Base-by-base conservation (phyloP, 129 eudicot species). In the Deinandra increscens region DNA sequence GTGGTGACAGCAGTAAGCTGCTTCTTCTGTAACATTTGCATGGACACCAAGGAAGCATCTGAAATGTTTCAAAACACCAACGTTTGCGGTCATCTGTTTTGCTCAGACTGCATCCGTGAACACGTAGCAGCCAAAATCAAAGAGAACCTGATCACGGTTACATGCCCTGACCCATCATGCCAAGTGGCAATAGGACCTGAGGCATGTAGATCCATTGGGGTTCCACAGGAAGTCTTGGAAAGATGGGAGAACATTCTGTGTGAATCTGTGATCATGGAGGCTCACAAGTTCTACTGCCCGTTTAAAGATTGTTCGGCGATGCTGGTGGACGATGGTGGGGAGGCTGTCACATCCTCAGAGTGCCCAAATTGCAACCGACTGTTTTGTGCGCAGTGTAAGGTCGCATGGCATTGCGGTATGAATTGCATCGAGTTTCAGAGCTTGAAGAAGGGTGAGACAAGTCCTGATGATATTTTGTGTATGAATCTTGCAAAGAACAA, bases 371-470 rank as follows among this genome's bases (percentile, higher is more conserved):
- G 95, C 42, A 34, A 67, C 22, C 66, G 95, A 33, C 23, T 84
- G 54, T 84, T 87, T 41, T 87, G 95, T 12, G 95, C 87, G 0
- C 71, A 50, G 42, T 87, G 89, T 42, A 59, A 64, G 6, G 87
- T 84, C 15, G 65, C 76, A 1, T 87, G 87, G 89, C 95, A 87
- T 77, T 43, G 68, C 0, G 85, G 74, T 18, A 14, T 77, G 11
- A 66, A n/a, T 10, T 87, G 95, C 37, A 41, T 13, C 1, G 90
- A 80, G 66, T 82, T 67, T 61, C 62, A 77, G 64, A 80, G 51
- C 13, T 54, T 70, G 41, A 70, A 73, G 5, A 53, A 10, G 8
- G 76, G 64, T n/a, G 81, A 81, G 42, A 84, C 68, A 41, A 82
- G 64, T 18, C 59, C 66, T 1, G 77, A 64, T 17, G 81, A 81